A percentile compares a stretch with the other conserved stretches of the same genome.
These are phyloP conservation scores for Hymenoscyphus occultus DNA, from an alignment of 2,329 filamentous ascomycete species.

Conservation along the genomic window DNA sequence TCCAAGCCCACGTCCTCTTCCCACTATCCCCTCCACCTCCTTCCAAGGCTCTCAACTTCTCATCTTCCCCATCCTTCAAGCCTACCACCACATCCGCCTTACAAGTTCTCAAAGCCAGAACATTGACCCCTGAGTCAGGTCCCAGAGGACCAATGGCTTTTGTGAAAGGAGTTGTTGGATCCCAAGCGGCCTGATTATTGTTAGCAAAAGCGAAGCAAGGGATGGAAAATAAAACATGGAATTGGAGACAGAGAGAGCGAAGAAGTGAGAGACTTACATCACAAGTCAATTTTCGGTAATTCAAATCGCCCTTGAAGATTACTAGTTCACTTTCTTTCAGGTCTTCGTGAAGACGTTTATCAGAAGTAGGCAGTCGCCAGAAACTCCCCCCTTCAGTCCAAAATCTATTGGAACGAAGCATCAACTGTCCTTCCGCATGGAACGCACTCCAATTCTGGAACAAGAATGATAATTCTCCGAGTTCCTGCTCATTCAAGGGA, in stretches of 20 bases:
- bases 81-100: constrained; percentile 96
- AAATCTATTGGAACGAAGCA: constrained; percentile 80
- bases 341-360: constrained; percentile 68
- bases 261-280: constrained; percentile 60
- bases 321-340: constrained; percentile 81
- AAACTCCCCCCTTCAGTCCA: constrained; percentile 88
- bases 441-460: constrained; percentile 78
- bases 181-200: constrained; percentile 65
- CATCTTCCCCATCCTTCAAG: constrained; percentile 76
- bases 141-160: constrained; percentile 85
- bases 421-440: constrained; percentile 79
- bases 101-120: constrained; percentile 86
- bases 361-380: constrained; percentile 76
- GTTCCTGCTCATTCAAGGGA: constrained; percentile 65
- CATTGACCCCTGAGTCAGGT: constrained; percentile 74
- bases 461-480: constrained; percentile 66
- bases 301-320: constrained; percentile 95
- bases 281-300: constrained; percentile 88
- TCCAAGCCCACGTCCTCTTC: constrained; percentile 87
- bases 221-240: neutral
- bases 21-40: constrained; percentile 64
- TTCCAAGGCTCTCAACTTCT: constrained; percentile 66
- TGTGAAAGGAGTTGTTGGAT: constrained; percentile 80
- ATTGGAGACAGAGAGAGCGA: no score
- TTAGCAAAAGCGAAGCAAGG: constrained; percentile 16